Conservation (phyloP, 306 rosid species). For the Castanospermum australe region DNA sequence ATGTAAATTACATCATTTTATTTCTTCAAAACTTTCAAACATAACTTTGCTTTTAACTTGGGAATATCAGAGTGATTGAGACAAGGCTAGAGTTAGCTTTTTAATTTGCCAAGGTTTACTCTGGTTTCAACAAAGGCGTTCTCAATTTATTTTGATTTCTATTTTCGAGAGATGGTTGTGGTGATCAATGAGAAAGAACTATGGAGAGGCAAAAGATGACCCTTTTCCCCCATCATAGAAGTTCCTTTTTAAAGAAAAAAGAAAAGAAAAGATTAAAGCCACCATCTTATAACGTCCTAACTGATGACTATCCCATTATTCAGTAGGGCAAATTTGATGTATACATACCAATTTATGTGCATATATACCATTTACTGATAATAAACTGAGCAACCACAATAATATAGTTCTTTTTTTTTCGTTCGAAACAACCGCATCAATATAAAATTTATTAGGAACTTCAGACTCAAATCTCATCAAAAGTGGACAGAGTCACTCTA, state of each 20-base stretch:
- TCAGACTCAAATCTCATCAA: neutral
- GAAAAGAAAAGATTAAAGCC: too few species aligned
- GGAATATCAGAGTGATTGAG: neutral
- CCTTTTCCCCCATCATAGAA: neutral
- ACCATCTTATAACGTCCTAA: neutral
- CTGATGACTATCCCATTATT: neutral
- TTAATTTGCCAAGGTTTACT: neutral
- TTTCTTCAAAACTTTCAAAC: neutral
- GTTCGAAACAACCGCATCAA: neutral
- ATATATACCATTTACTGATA: neutral
- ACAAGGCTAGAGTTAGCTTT: neutral
- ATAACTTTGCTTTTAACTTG: neutral
- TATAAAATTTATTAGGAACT: neutral
- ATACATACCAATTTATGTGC: neutral
- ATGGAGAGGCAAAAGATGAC: neutral
- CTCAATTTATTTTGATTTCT: neutral
- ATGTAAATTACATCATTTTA: too few species aligned
- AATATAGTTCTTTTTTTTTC: neutral
- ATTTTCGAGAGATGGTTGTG: neutral
- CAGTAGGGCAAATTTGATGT: neutral
- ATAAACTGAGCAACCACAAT: neutral
- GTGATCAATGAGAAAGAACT: neutral
- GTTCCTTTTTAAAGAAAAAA: too few species aligned
- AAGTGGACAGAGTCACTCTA: neutral
- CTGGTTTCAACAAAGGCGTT: neutral